Base-by-base conservation (phyloP, 768 basidiomycete species). In the Suillus brevipes region DNA sequence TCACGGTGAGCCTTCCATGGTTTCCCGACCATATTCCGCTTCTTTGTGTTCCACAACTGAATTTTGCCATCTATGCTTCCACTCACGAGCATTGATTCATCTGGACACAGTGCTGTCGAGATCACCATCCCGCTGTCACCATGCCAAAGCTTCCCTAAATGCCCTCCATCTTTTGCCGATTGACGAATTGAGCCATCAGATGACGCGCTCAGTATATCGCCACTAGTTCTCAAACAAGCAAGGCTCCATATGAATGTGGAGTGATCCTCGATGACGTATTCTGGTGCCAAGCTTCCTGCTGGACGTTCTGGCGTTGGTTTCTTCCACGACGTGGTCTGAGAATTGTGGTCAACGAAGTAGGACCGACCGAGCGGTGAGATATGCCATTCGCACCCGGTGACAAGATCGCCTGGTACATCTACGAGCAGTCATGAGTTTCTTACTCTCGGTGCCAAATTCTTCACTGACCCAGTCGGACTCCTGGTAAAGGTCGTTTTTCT, bases 1-100 rank as follows among this genome's bases (percentile, higher is more conserved):
- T 40, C 60, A 18, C 20, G 59, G 25, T 67, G 57, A 10, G 18
- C 53, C 53, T 55, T 12, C 53, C 53, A 55, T 12, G 53, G 10
- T 6, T 20, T 12, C 1, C 53, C 53, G 20, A 55, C 6, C 18
- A n/a, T 20, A 0, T 9, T 55, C 5, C 53, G 10, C 28, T 55
- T 10, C 20, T 55, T 36, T n/a, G 12, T n/a, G 18, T 36, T 36
- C 53, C 53, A 55, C 10, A 55, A 13, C 20, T 12, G 53, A 6
- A 55, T 0, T n/a, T 3, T 36, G 9, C 34, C 53, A 34, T 55
- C 34, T 4, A 5, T 4, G 3, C 20, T 55, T 55, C 53, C 53
- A n/a, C 31, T n/a, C 2, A 55, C 53, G 28, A 55, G 2, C 53
- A 55, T n/a, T 34, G 31, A 36, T 55, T 55, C 31, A 55, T 55